Evolutionary conservation across 495 filamentous ascomycete species (phyloP).

Genomic region (Hypoxylon lienhwacheense): DNA sequence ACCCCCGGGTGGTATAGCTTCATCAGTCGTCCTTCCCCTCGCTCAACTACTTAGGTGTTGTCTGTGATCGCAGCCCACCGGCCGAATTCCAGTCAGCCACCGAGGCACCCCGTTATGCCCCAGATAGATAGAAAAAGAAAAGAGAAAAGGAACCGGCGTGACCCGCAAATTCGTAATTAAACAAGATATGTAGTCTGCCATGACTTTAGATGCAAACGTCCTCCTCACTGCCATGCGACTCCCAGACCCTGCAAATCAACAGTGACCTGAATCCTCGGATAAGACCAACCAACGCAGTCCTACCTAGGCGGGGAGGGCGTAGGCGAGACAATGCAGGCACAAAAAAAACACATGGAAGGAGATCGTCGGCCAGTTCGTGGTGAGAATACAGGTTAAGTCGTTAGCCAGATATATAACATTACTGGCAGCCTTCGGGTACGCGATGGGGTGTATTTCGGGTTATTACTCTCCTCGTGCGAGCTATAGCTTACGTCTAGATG

Average conservation of each 20-base stretch:
- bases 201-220: conserved; percentile 40
- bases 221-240: conserved; percentile 28
- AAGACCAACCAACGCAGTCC: conserved; percentile 21
- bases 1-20: conserved; percentile 40
- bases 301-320: conserved; percentile 20
- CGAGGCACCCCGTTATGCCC: conserved; percentile 25
- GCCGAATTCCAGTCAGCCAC: conserved; percentile 30
- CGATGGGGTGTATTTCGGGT: conserved; percentile 30
- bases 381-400: conserved; percentile 39
- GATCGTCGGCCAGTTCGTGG: conserved; percentile 37
- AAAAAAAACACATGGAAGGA: conserved; percentile 39
- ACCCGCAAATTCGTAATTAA: conserved; percentile 42
- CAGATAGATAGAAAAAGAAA: conserved; percentile 27
- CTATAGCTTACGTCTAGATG: conserved; percentile 10
- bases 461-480: conserved; percentile 15
- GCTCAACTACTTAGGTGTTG: conserved; percentile 28
- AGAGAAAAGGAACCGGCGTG: conserved; percentile 32
- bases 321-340: conserved; percentile 34
- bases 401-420: conserved; percentile 40
- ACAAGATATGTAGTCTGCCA: conserved; percentile 42
- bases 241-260: conserved; percentile 29
- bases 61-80: conserved; percentile 17
- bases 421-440: conserved; percentile 35
- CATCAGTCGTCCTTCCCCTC: conserved; percentile 39
- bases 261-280: conserved; percentile 32